Base-by-base conservation (phyloP, 139 green algal genomes). In the Deuterostichococcus epilithicus region DNA sequence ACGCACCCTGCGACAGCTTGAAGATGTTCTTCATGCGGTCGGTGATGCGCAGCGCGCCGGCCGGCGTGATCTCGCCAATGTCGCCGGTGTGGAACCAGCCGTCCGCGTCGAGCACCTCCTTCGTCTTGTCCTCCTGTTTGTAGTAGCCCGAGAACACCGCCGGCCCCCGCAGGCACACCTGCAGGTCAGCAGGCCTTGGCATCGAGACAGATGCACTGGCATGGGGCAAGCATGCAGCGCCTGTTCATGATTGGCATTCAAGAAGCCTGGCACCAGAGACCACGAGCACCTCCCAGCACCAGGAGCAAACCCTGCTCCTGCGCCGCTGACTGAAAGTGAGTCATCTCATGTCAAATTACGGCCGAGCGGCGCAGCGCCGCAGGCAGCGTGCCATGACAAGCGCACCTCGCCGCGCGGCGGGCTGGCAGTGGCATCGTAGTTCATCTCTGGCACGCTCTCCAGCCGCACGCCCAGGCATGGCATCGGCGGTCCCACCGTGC, bases 21-120 rank as follows among this genome's bases (percentile, higher is more conserved):
- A 99, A 99, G 86, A 99, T 99, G 91, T 98, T 98, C 88, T 99
- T 99, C 86, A 97, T 97, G 78, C 94, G 87, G 86, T 99, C 95
- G 39, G 98, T 89, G 77, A 99, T 97, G 76, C 91, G 91, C 68
- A 99, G 86, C 0, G 84, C 86, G 23, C 95, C 94, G 5, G 83
- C 63, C 2, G 84, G 74, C 20, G 83, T 89, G 60, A 98, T 84
- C 74, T 92, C 84, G 2, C 86, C 95, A 32, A 99, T 92, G 84
- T 99, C 95, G 59, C 95, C 95, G 26, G 92, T 97, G 89, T 97
- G 93, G 86, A 97, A 97, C 89, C 88, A 97, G 65, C 93, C 93
- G 70, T 95, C 90, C 28, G 75, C 47, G 34, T 96, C 89, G 65
- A 94, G 78, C 58, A 93, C 88, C 76, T 88, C 85, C 3, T 75